Percentiles rank a stretch among this genome's conserved stretches.
phyloP scores from a whole-genome alignment of 257 asterid species.

The Primulina eburnea region DNA sequence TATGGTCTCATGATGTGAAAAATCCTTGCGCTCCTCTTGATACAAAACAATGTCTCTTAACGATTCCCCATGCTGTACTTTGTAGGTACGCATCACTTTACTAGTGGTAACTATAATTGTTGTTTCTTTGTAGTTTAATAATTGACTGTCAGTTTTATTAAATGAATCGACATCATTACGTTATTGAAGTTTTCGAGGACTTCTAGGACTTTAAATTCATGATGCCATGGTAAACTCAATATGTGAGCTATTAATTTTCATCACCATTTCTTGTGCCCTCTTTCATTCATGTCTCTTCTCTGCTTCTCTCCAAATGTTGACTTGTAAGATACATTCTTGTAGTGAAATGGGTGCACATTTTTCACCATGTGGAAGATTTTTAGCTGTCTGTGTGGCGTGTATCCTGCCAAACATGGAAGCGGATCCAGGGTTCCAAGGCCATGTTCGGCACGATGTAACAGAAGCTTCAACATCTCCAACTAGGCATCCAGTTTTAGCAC shows the following conservation, averaged over 20 bases:
- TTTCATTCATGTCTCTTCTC: conserved; percentile 11
- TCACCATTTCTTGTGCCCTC: conserved; percentile 3
- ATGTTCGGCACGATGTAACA: conserved; percentile 56
- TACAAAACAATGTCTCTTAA: conserved; percentile 65
- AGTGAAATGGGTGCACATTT: conserved; percentile 99
- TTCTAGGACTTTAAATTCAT: conserved; percentile 17
- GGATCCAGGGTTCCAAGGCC: conserved; percentile 70
- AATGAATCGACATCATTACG: conserved; percentile 7
- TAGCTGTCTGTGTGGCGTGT: conserved; percentile 98
- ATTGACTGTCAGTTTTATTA: conserved; percentile 13
- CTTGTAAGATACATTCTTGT: conserved; percentile 11
- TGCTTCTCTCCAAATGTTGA: conserved; percentile 22
- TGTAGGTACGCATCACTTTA: conserved; percentile 64
- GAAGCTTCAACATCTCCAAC: conserved; percentile 91
- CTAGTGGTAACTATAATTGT: background rate
- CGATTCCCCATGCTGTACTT: conserved; percentile 91
- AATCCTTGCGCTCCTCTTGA: conserved; percentile 74
- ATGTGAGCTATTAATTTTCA: conserved; percentile 5
- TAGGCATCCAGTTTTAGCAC: conserved; percentile 90
- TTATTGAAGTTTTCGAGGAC: conserved; percentile 11
- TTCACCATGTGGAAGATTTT: conserved; percentile 94
- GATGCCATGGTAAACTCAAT: conserved; percentile 17
- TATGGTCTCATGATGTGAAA: conserved; percentile 86
- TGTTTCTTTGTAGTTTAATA: conserved; percentile 18
- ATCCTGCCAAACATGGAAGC: conserved; percentile 68